Base-by-base conservation (phyloP, 2,329 filamentous ascomycete species). In the Aspergillus piperis region DNA sequence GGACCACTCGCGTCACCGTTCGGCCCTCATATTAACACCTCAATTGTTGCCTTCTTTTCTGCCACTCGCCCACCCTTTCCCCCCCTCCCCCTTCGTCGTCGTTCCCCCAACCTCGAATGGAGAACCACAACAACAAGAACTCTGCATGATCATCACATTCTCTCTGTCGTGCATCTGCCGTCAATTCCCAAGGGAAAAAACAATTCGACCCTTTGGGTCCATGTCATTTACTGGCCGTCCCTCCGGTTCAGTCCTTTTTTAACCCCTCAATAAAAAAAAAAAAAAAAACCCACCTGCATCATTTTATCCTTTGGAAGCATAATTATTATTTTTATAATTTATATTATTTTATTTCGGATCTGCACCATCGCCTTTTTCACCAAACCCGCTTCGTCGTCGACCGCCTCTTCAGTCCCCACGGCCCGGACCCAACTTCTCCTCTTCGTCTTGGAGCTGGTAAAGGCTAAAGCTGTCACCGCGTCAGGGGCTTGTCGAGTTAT, bases 381-480 rank as follows among this genome's bases (percentile, higher is more conserved):
- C 59, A 62, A 62, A 62, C 44, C 62, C 53, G 57, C 59, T 62
- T 66, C 64, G 54, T 66, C 52, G 62, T 65, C 67, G 64, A 68
- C 64, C 68, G 67, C 67, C 66, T 69, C 62, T 68, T 65, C 60
- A 42, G 65, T 69, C 68, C 66, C 70, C 70, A 70, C 69, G 69
- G 60, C 63, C 64, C 64, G 64, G 59, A 59, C 57, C 60, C 59
- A 66, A 63, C 63, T 65, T 32, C 53, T 55, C 38, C 65, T 67
- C 66, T 64, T 62, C 50, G 62, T 63, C 66, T 49, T 62, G 47
- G 56, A 70, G 65, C 64, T 69, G 64, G 56, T 49, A 65, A 57
- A 74, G 70, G 64, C 57, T 49, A 65, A 57, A 74, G 70, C 72
- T 74, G 72, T 75, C 73, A 74, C 67, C 70, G 71, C 69, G 70